A percentile compares a stretch with the other conserved stretches of the same genome.
These are phyloP conservation scores for Citrus mangshanensis DNA, from an alignment of 345 rosid species.

Conservation along the genomic window DNA sequence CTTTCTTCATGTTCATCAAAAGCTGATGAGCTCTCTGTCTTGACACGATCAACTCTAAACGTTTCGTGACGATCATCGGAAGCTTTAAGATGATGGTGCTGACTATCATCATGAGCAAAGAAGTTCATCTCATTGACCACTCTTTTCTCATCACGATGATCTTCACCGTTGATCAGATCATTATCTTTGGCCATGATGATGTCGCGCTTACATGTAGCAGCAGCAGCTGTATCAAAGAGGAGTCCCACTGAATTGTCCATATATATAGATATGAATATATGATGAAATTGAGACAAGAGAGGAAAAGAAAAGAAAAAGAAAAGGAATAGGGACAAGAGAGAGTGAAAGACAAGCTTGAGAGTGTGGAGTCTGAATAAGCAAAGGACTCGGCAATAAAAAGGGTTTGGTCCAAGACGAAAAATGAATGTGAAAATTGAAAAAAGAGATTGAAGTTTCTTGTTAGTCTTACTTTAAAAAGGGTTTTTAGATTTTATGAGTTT, in stretches of 20 bases:
- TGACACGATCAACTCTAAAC: not conserved
- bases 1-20: not conserved
- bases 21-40: not conserved
- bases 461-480: not conserved
- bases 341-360: not conserved
- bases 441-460: not conserved
- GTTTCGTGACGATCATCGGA: not conserved
- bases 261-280: not conserved
- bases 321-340: not conserved
- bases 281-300: not conserved
- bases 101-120: constrained; percentile 15
- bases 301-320: not conserved
- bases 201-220: not conserved
- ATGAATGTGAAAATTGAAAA: not conserved
- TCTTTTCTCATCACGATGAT: constrained; percentile 13
- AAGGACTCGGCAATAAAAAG: constrained; percentile 26
- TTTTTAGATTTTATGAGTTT: not conserved
- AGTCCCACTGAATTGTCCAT: not conserved
- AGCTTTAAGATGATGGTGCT: not conserved
- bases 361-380: constrained; percentile 1
- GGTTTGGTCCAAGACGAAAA: constrained; percentile 28
- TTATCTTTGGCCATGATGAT: not conserved
- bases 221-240: not conserved
- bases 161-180: not conserved
- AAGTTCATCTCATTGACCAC: constrained; percentile 36